Base-by-base conservation (phyloP, 768 basidiomycete species). In the Hebeloma cylindrosporum region DNA sequence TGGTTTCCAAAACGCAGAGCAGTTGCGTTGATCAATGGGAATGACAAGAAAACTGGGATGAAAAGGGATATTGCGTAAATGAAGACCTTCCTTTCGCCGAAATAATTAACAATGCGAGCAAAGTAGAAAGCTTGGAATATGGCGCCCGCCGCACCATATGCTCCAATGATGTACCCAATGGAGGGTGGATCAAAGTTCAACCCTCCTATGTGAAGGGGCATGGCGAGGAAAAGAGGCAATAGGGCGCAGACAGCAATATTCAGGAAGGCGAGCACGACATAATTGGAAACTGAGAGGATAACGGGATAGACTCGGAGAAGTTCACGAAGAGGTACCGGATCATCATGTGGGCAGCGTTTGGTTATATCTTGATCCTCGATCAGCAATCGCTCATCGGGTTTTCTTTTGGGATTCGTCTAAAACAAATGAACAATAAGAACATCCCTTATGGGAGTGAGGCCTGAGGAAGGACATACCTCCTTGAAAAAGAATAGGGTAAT, bases 161-260 rank as follows among this genome's bases (percentile, higher is more conserved):
- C 43, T 0, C 69, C 69, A 42, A 68, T 62, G 40, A 84, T 77
- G 37, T 74, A 73, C 3, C 88, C 88, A 32, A 90, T 90, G 9
- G 60, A 63, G 1, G 75, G 70, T 1, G 88, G 84, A 25, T 67
- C 60, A 21, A 87, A 70, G 11, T 79, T 78, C 29, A 88, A 68
- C 0, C 87, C 87, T 20, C 87, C 88, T 14, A 81, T 73, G 11
- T 69, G 69, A 32, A 80, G 63, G 1, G 88, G 83, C 45, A 84
- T 88, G 13, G 84, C 75, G 36, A 80, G 70, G 62, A 87, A 88
- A 7, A 88, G 63, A 1, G 88, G 87, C 7, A 85, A 72, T 3
- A 89, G 60, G 3, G 82, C 75, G 40, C 58, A 59, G 30, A 70
- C 52, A 6, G 62, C 60, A 33, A 87, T 83, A 45, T 85, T 82